Base-by-base conservation (phyloP, 768 basidiomycete genomes). In the Clitopilus passeckerianus region DNA sequence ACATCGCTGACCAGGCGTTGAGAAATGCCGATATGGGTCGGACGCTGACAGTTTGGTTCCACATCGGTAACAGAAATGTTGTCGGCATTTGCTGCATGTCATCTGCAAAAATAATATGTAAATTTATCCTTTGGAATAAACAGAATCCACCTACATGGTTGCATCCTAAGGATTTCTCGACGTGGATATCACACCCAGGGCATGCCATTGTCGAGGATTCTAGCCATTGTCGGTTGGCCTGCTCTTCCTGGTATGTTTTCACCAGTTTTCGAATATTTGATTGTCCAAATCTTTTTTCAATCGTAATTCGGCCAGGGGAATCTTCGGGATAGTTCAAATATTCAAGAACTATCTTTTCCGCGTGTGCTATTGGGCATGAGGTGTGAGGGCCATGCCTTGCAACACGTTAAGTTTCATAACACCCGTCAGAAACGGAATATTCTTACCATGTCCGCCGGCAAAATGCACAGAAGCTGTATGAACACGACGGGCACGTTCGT, bases 51-150 rank as follows among this genome's bases (percentile, higher is more conserved):
- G 70, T 63, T 77, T 80, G 0, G 71, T 59, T 5, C 89, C 91
- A 68, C 92, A 93, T 5, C 86, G 81, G 65, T 90, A 93, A 75
- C 92, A 94, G 66, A 92, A 94, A 67, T 94, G 92, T 54, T 83
- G 77, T 30, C 72, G 66, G 71, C 92, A 94, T 63, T 84, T 87
- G n/a, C 76, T 72, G 65, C 89, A 93, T 6, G 83, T 89, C 90
- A 91, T 91, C 90, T 91, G 60, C 35, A 44, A 8, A 57, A 60
- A 60, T 20, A 37, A 15, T 35, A 14, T 65, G 57, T 64, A 34
- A 44, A 37, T 34, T 66, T 64, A 22, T 55, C 57, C 43, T 41
- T 54, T 52, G 46, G 57, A 22, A 30, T 52, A 27, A 6, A 27
- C 52, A 5, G 20, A 7, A 22, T 46, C 43, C 60, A 75, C 87